Evolutionary conservation across 2,329 filamentous ascomycete genomes (phyloP).

Genomic region (Paraphoma chrysanthemicola): DNA sequence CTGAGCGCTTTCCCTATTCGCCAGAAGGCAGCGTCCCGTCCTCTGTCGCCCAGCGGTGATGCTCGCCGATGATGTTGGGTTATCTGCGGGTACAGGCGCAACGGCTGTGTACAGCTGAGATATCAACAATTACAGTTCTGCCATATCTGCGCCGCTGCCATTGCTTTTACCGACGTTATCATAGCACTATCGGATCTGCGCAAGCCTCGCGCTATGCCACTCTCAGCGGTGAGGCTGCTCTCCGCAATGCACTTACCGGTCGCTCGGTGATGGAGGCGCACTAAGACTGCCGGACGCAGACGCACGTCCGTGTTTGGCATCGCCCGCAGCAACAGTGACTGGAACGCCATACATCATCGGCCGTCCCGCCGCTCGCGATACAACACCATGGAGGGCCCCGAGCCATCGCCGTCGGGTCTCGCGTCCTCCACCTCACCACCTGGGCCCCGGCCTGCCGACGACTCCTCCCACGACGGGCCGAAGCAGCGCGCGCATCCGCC

Average conservation of each 20-base stretch:
- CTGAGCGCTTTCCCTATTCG: conserved; percentile 19
- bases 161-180: conserved; percentile 3
- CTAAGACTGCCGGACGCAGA: conserved; percentile 15
- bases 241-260: conserved; percentile 2
- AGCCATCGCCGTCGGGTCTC: conserved; percentile 28
- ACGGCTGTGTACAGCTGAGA: neutral
- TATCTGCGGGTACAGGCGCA: neutral
- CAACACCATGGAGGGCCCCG: conserved; percentile 43
- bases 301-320: conserved; percentile 21
- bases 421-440: conserved; percentile 24
- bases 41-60: neutral
- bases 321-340: conserved; percentile 9
- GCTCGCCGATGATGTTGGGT: conserved; percentile 4
- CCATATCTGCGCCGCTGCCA: neutral
- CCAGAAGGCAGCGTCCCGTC: neutral
- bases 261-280: conserved; percentile 7
- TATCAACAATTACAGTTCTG: neutral
- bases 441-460: conserved; percentile 20
- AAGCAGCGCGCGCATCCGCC: neutral
- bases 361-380: conserved; percentile 33
- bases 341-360: conserved; percentile 20
- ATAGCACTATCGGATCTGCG: neutral
- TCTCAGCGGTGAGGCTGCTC: conserved; percentile 7
- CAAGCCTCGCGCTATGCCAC: neutral
- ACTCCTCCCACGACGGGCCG: conserved; percentile 5